Evolutionary conservation across 2,329 filamentous ascomycete genomes (phyloP).

Genomic region (Xylariaceae sp.): DNA sequence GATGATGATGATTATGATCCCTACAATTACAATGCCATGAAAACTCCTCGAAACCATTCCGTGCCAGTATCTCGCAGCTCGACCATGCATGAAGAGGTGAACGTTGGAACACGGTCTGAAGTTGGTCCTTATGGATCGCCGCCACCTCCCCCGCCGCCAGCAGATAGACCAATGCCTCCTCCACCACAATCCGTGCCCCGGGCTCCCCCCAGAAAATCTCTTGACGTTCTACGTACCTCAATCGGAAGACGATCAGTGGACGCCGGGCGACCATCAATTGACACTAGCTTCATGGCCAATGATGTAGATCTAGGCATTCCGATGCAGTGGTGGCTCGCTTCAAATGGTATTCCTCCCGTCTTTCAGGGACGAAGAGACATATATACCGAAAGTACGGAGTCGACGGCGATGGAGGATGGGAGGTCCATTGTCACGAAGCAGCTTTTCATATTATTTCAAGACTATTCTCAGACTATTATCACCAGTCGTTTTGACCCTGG

Average conservation of each 20-base stretch:
- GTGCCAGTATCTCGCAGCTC: slow-evolving; percentile 31
- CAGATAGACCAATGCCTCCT: slow-evolving; percentile 46
- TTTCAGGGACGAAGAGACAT: slow-evolving; percentile 83
- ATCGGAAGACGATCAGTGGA: slow-evolving; percentile 68
- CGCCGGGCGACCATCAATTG: slow-evolving; percentile 67
- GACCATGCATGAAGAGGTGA: slow-evolving; percentile 45
- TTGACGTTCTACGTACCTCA: slow-evolving; percentile 59
- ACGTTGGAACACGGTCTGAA: slow-evolving; percentile 47
- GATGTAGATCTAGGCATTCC: slow-evolving; percentile 76
- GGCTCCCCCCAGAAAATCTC: slow-evolving; percentile 53
- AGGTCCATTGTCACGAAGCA: slow-evolving; percentile 73
- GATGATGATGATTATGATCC: slow-evolving; percentile 70
- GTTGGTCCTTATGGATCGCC: slow-evolving; percentile 36
- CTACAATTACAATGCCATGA: slow-evolving; percentile 49
- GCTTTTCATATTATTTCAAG: slow-evolving; percentile 84
- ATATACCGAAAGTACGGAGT: slow-evolving; percentile 78
- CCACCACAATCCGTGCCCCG: slow-evolving; percentile 38
- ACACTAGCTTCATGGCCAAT: slow-evolving; percentile 81
- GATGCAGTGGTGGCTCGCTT: slow-evolving; percentile 84
- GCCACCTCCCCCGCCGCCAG: slow-evolving; percentile 40
- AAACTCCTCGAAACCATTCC: slow-evolving; percentile 20
- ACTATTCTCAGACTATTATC: slow-evolving; percentile 93
- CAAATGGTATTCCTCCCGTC: slow-evolving; percentile 74
- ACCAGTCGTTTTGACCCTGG: slow-evolving; percentile 75
- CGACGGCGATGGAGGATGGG: slow-evolving; percentile 65